Evolutionary conservation across 805 yeast species (phyloP).

Genomic region (Geotrichum ghanense): DNA sequence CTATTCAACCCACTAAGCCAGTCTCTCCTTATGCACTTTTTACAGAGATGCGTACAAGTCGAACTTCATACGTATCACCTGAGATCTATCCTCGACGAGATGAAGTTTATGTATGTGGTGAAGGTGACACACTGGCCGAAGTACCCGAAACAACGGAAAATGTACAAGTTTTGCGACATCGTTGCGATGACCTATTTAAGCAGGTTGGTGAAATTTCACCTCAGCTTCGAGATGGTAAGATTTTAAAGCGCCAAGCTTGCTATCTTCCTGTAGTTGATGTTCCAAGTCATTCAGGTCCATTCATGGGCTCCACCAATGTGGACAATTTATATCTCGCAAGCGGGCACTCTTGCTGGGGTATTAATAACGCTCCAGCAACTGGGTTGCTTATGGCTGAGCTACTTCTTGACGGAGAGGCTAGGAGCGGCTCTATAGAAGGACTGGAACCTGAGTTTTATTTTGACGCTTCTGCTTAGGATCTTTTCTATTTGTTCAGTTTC

Average conservation of each 20-base stretch:
- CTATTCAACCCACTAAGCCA: constrained; percentile 67
- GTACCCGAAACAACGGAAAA: constrained; percentile 92
- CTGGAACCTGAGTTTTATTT: constrained; percentile 81
- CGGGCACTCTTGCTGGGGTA: constrained; percentile 99
- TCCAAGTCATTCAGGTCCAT: constrained; percentile 85
- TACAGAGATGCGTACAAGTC: constrained; percentile 62
- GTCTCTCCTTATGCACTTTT: constrained; percentile 93
- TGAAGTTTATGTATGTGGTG: constrained; percentile 96
- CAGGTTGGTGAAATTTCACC: constrained; percentile 70
- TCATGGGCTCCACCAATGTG: constrained; percentile 89
- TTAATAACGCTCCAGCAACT: constrained; percentile 93
- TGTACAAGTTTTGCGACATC: constrained; percentile 74
- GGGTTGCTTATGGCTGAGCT: constrained; percentile 90
- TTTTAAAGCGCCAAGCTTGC: constrained; percentile 84
- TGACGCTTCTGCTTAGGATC: constrained; percentile 25
- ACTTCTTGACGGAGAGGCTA: constrained; percentile 69
- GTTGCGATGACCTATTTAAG: constrained; percentile 77
- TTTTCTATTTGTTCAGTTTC: not conserved
- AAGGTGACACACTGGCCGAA: constrained; percentile 83
- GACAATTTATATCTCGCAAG: constrained; percentile 67
- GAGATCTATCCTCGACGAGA: constrained; percentile 92
- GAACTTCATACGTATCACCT: constrained; percentile 62
- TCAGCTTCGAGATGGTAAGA: constrained; percentile 58
- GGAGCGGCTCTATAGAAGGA: constrained; percentile 66
- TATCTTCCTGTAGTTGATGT: constrained; percentile 90